A percentile compares a stretch with the other conserved stretches of the same genome.
Evolutionary conservation across 148 eudicot genomes (phyloP).

Genomic region (Chenopodium formosanum): DNA sequence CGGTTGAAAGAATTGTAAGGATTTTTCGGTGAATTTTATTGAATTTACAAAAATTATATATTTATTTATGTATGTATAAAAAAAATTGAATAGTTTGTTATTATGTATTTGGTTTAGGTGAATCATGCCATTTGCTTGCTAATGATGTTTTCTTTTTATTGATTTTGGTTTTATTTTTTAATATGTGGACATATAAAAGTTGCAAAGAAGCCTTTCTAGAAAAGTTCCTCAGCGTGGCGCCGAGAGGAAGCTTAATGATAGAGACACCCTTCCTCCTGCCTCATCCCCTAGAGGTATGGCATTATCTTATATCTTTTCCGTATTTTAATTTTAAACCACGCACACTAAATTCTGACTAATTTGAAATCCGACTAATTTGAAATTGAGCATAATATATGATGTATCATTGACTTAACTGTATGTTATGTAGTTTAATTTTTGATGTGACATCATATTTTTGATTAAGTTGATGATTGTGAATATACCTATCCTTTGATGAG

Average conservation of each 20-base stretch:
- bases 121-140: slow-evolving; percentile 3
- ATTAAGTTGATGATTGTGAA: background rate
- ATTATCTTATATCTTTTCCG: background rate
- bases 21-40: too few species aligned
- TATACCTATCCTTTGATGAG: background rate
- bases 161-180: background rate
- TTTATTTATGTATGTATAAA: too few species aligned
- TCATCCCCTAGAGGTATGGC: slow-evolving; percentile 58
- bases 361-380: too few species aligned
- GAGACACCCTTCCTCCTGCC: slow-evolving; percentile 28
- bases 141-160: slow-evolving; percentile 13
- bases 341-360: too few species aligned
- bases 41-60: too few species aligned
- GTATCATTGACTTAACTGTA: too few species aligned
- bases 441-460: too few species aligned
- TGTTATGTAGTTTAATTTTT: too few species aligned
- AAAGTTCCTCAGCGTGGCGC: slow-evolving; percentile 42
- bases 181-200: slow-evolving; percentile 24
- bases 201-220: slow-evolving; percentile 65
- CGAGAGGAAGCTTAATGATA: slow-evolving; percentile 43
- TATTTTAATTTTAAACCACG: background rate
- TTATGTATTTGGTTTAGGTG: slow-evolving; percentile 2
- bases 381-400: too few species aligned
- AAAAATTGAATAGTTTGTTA: background rate
- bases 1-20: slow-evolving; percentile 1